Base-by-base conservation (phyloP, 495 filamentous ascomycete genomes). In the Daldinia grandis region DNA sequence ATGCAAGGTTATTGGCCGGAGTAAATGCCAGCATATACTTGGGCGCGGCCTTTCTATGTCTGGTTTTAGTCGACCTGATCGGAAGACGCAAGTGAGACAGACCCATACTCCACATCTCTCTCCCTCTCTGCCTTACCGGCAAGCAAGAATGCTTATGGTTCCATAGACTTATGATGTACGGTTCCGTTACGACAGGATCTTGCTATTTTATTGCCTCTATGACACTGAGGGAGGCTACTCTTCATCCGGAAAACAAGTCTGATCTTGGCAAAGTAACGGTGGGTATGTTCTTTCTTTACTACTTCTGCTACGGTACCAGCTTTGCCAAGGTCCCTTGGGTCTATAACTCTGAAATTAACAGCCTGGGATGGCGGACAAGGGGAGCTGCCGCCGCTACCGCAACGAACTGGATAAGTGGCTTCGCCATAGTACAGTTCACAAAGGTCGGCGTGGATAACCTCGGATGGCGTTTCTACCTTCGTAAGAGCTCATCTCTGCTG, bases 101-200 rank as follows among this genome's bases (percentile, higher is more conserved):
- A 7, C 56, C 21, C 30, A 21, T 35, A 51, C 4, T 21, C 10
- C 12, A 25, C 12, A 58, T 37, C 27, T 28, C 4, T 37, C n/a
- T 37, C 27, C 21, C 4, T 37, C n/a, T 53, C 38, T 44, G 25
- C 42, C 42, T n/a, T 35, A 31, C 25, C 21, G 30, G 17, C 17
- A 38, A 17, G 38, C 12, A 50, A 27, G 37, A 17, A 42, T 33
- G 42, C 61, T 59, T 40, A 74, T 59, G 19, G 19, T 31, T 24
- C 15, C 15, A n/a, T 28, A 78, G 83, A 42, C 84, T 86, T 6
- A 87, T 89, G 85, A 71, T 76, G 47, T 78, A 76, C 50, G 76
- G 76, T 35, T 72, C 73, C n/a, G 28, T 74, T 1, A 71, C 73
- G 5, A 77, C 64, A 31, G 73, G 74, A 19, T 75, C 65, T 7